Evolutionary conservation across 768 basidiomycete genomes (phyloP), one percentile per base, ranked within the genome.

Genomic region (Rhodosporidiobolus sp.): DNA sequence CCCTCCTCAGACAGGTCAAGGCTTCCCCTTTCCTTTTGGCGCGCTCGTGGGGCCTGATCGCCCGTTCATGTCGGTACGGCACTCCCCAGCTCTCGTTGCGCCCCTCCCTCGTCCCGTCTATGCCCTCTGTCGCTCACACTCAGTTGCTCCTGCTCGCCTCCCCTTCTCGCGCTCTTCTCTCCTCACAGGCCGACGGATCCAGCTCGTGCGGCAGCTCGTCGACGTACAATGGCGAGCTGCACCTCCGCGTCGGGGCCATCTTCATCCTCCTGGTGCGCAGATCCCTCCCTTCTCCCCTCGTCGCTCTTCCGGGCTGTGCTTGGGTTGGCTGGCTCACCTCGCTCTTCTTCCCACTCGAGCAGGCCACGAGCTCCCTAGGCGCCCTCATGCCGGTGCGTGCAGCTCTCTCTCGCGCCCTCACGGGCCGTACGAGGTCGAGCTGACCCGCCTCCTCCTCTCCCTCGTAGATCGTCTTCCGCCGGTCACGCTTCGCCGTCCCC

Each of bases 201-300:
- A 4, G 32, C 38, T 11, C 26, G 34, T 70, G 68, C 55, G 68
- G 68, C 6, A 32, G 24, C 28, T 55, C 34, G 0, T 63, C 61
- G 28, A 32, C 55, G 1, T 70, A 64, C 55, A 57, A 70, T 49
- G 70, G 64, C 4, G 8, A 52, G 5, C 35, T 68, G 8, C 65
- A 69, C 1, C 59, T 76, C 38, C 46, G 75, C 8, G 43, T 74
- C 28, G 75, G 63, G 19, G 69, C 64, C 46, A 67, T 77, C 65
- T 76, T 76, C 43, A 69, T 77, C 66, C 8, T 43, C 38, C 38
- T 43, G 38, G 38, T 43, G 38, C 38, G 38, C 14, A 14, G 38
- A 14, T 7, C n/a, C n/a, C n/a, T n/a, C n/a, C n/a, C n/a, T n/a
- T n/a, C n/a, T n/a, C n/a, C n/a, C n/a, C n/a, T n/a, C n/a, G n/a